A percentile compares a stretch with the other conserved stretches of the same genome.
Evolutionary conservation across 1,284 basidiomycete species (phyloP).

Genomic region (Moesziomyces globuligerus): DNA sequence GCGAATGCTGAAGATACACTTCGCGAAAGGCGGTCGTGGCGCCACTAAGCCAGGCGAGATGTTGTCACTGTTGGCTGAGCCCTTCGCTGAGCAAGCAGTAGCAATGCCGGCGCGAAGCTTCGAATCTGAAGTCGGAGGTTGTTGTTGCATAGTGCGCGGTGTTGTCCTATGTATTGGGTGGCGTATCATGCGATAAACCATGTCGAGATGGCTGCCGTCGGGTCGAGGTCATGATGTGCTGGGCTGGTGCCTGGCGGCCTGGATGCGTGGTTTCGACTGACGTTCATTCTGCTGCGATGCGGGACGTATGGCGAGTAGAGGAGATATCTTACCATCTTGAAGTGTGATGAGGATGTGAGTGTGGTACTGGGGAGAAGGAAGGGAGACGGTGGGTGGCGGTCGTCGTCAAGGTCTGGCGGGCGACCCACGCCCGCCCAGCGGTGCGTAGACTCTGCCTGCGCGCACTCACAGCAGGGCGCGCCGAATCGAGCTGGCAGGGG

Average conservation of each 20-base stretch:
- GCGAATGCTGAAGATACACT: no score
- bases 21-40: no score
- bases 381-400: conserved; percentile 34
- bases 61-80: no score
- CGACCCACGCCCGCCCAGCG: no score
- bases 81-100: conserved; percentile 3
- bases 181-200: neutral
- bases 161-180: no score
- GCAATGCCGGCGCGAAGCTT: neutral
- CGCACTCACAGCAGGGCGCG: neutral
- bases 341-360: conserved; percentile 41
- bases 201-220: conserved; percentile 5
- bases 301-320: conserved; percentile 13
- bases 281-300: conserved; percentile 17
- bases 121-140: no score
- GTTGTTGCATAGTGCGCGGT: no score
- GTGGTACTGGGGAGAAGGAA: conserved; percentile 38
- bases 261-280: neutral
- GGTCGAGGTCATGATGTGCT: no score
- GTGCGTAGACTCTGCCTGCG: neutral
- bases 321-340: conserved; percentile 49
- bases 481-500: neutral
- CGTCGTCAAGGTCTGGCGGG: conserved; percentile 4
- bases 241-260: neutral
- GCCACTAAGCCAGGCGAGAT: no score